A percentile compares a stretch with the other conserved stretches of the same genome.
These are phyloP conservation scores for Xylariales sp. DNA, from an alignment of 2,329 filamentous ascomycete species.

Conservation along the genomic window DNA sequence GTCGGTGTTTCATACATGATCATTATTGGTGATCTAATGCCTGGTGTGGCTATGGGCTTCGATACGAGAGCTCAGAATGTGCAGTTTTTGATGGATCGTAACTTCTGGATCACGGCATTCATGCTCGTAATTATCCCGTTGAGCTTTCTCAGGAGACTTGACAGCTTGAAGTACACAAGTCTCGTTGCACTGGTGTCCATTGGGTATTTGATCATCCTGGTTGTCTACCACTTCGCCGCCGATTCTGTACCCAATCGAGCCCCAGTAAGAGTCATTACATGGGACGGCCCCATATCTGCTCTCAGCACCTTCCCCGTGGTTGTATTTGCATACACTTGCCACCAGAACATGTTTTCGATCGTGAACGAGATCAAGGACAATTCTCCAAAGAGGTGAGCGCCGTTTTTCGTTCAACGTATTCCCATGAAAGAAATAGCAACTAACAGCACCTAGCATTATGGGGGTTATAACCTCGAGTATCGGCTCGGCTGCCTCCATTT, in stretches of 20 bases:
- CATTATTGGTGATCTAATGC: conserved; percentile 98
- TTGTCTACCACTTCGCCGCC: conserved; percentile 85
- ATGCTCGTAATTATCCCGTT: conserved; percentile 95
- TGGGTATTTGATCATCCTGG: conserved; percentile 86
- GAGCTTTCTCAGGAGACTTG: conserved; percentile 83
- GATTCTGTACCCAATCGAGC: conserved; percentile 73
- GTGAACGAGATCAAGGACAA: conserved; percentile 90
- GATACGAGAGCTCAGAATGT: conserved; percentile 56
- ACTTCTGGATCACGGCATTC: conserved; percentile 97
- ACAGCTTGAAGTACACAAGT: conserved; percentile 97
- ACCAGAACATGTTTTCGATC: conserved; percentile 99
- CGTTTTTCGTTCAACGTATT: neutral
- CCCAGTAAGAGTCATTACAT: conserved; percentile 69
- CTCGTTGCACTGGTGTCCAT: conserved; percentile 88
- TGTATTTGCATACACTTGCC: conserved; percentile 98
- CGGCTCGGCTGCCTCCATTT: conserved; percentile 80
- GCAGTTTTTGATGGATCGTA: conserved; percentile 77
- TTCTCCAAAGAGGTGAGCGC: conserved; percentile 51
- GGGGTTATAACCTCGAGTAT: conserved; percentile 80
- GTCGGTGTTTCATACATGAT: conserved; percentile 97
- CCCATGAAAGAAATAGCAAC: conserved; percentile 2
- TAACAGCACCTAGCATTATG: conserved; percentile 55
- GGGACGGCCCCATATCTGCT: conserved; percentile 73
- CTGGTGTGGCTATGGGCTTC: conserved; percentile 84
- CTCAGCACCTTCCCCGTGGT: conserved; percentile 89